These are phyloP conservation scores for Suhomyces anneliseae DNA, from an alignment of 1,139 yeast species.

Conservation along the genomic window DNA sequence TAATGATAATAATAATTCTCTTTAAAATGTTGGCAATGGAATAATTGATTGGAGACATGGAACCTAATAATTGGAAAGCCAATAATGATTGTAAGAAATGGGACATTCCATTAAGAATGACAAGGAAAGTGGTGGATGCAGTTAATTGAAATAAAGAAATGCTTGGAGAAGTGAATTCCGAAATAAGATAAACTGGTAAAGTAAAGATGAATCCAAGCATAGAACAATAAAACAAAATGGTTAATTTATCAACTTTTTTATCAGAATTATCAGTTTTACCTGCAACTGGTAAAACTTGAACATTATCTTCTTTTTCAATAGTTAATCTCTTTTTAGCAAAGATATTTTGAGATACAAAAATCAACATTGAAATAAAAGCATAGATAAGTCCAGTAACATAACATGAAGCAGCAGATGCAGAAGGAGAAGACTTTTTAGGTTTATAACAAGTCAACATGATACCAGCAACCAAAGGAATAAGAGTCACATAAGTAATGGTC, in stretches of 20 bases:
- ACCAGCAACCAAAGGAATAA: constrained; percentile 75
- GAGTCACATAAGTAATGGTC: constrained; percentile 68
- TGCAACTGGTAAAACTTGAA: constrained; percentile 16
- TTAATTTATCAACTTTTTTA: constrained; percentile 70
- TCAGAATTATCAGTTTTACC: constrained; percentile 28
- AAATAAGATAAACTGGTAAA: constrained; percentile 69
- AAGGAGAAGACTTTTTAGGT: constrained; percentile 22
- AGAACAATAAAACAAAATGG: constrained; percentile 82
- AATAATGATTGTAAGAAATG: constrained; percentile 85
- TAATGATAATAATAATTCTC: constrained; percentile 79
- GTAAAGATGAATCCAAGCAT: constrained; percentile 76
- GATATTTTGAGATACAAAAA: constrained; percentile 88
- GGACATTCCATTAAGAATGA: constrained; percentile 66
- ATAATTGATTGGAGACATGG: constrained; percentile 84
- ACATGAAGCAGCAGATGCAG: constrained; percentile 18
- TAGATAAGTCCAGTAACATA: constrained; percentile 65
- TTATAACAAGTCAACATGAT: constrained; percentile 81
- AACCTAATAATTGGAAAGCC: constrained; percentile 87
- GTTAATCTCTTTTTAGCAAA: constrained; percentile 85
- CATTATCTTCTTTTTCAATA: constrained; percentile 20
- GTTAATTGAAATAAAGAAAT: constrained; percentile 39
- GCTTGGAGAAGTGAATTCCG: constrained; percentile 52
- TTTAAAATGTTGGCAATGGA: constrained; percentile 88
- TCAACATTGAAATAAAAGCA: constrained; percentile 79
- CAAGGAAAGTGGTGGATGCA: constrained; percentile 30